Base-by-base conservation (phyloP, 2,329 filamentous ascomycete species). In the Phaeoacremonium minimum region DNA sequence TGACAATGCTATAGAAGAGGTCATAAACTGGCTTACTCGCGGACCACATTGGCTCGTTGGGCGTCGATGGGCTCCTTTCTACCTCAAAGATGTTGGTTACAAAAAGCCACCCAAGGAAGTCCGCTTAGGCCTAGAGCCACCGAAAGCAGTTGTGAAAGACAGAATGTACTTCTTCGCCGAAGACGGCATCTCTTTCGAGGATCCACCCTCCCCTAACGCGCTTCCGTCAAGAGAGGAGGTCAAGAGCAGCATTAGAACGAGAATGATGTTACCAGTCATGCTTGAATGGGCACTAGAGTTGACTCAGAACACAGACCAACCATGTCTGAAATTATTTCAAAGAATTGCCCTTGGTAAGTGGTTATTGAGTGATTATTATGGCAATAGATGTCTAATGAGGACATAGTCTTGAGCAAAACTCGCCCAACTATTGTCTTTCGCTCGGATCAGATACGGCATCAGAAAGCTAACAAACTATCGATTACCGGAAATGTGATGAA, bases 251-350 rank as follows among this genome's bases (percentile, higher is more conserved):
- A n/a, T n/a, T n/a, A 56, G 64, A 4, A 56, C 52, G 2, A 58
- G 55, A 5, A 54, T 74, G 46, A 51, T 46, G 3, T 56, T 64
- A 3, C 51, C 46, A 15, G 48, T 58, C 2, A 61, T 83, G 43
- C 45, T 81, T 2, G 56, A 69, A 17, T 80, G 73, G 73, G 62
- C 77, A 0, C 53, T 81, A 18, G 61, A 69, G 15, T 52, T 70
- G 3, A 46, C 57, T 4, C 40, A 55, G 1, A 81, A 76, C 38
- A 46, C 55, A 4, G 7, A 51, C 0, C 69, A 81, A 40, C 58
- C 69, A 0, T 58, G 66, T 5, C 55, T 74, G 3, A 83, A 83
- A 43, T 54, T 81, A 0, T 83, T 80, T 44, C 73, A 75, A 1
- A 68, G 78, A 8, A 69, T 80, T 28, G 54, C 69, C 3, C 57